Conservation (phyloP, 345 rosid species). For the Gossypium sturtianum region DNA sequence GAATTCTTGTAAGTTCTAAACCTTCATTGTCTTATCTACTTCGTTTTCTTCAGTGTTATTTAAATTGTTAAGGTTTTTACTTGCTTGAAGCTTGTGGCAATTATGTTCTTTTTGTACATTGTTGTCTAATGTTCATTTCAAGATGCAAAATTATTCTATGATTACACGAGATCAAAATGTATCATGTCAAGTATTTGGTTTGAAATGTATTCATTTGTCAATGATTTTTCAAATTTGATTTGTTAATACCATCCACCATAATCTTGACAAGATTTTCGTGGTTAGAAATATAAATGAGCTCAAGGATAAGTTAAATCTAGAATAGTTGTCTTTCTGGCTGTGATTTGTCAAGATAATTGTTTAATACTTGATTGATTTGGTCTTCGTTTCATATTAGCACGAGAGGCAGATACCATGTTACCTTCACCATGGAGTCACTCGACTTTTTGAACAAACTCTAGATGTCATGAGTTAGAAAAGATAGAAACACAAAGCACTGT, state of each 20-base stretch:
- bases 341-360: background rate
- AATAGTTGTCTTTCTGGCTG: background rate
- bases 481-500: background rate
- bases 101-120: background rate
- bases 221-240: background rate
- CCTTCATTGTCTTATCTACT: background rate
- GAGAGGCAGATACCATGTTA: background rate
- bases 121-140: background rate
- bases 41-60: background rate
- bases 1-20: slow-evolving; percentile 67
- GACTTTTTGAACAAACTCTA: background rate
- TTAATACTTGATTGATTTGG: background rate
- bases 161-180: background rate
- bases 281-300: background rate
- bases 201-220: background rate
- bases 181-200: background rate
- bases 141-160: slow-evolving; percentile 1
- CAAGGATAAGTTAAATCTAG: background rate
- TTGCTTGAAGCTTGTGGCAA: background rate
- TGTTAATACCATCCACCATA: background rate
- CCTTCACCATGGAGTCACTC: background rate
- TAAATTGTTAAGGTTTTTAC: background rate
- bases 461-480: background rate
- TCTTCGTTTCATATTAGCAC: background rate
- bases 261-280: background rate